Evolutionary conservation across 2,329 filamentous ascomycete genomes (phyloP), one percentile per base, ranked within the genome.

Genomic region (Diplocarpon rosae): DNA sequence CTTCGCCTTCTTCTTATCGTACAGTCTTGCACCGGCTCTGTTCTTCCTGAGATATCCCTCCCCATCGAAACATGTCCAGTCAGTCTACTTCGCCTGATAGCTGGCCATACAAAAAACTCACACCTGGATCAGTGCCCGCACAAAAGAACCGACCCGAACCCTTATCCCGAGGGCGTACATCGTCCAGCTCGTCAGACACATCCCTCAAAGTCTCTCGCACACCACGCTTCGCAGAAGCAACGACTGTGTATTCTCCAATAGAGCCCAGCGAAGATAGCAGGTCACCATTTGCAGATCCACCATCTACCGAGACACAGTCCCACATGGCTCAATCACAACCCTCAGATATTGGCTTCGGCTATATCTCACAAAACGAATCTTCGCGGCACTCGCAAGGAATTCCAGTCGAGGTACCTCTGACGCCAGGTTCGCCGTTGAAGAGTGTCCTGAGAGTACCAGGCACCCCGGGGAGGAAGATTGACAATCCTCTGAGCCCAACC

Each of bases 261-360:
- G 82, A 88, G 49, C 68, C 67, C 39, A 58, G 61, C 35, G 62
- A 66, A 51, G 59, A 59, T 56, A 59, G 57, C 42, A 63, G 63
- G 46, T 70, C 72, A 28, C 76, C 78, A 8, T 83, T 84, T 56
- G 69, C 71, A 56, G 73, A 80, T 50, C 71, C 73, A 38, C 72
- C 76, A 34, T 69, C 67, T 51, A 71, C 72, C 35, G 56, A 54
- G 48, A 56, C 59, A 37, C 57, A 70, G 56, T 67, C 72, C 62
- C 68, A 76, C 62, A 66, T 70, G 54, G 69, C 75, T 42, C 75
- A 83, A 62, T 69, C 80, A 43, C 82, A 87, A 61, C 84, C 89
- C 28, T 85, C 81, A 47, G 88, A 95, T 67, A 77, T 95, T 53
- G 89, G 89, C 54, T 95, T 96, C 65, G 88, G 89, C 63, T 95